Conservation (phyloP, 768 basidiomycete genomes). For the Cantharellus cinnabarinus region DNA sequence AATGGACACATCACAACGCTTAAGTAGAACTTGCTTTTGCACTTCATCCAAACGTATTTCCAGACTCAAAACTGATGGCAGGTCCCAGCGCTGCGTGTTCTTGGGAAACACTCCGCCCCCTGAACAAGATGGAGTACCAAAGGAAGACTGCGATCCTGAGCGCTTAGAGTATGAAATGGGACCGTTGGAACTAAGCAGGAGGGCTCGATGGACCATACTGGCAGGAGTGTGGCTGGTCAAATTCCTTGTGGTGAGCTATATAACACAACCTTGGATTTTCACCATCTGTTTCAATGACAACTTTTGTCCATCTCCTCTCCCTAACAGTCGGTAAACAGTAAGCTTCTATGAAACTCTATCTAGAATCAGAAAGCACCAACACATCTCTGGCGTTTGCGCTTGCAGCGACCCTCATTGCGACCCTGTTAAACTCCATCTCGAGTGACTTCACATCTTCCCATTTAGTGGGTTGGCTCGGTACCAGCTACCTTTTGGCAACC, state of each 20-base stretch:
- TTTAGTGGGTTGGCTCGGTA: constrained; percentile 69
- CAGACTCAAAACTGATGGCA: neutral
- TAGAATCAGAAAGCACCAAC: neutral
- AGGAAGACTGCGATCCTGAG: too few species aligned
- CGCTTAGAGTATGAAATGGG: neutral
- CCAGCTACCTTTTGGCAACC: constrained; percentile 59
- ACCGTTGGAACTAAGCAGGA: neutral
- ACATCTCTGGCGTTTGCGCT: neutral
- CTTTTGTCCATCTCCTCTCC: constrained; percentile 17
- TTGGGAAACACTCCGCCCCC: too few species aligned
- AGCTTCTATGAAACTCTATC: constrained; percentile 10
- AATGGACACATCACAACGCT: too few species aligned
- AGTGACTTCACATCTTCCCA: constrained; percentile 60
- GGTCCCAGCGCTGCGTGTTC: neutral
- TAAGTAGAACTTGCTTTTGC: too few species aligned
- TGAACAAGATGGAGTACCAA: too few species aligned
- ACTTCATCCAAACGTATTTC: too few species aligned
- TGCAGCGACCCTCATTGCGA: constrained; percentile 55
- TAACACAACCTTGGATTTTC: neutral
- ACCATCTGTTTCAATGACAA: neutral
- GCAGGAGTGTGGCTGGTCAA: constrained; percentile 55
- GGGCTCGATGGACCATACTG: constrained; percentile 21
- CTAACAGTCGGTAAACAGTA: constrained; percentile 24
- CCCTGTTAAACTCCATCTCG: constrained; percentile 56
- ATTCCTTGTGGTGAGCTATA: constrained; percentile 43